These are phyloP conservation scores for Apiospora aurea DNA, from an alignment of 2,329 filamentous ascomycete genomes.

Conservation along the genomic window DNA sequence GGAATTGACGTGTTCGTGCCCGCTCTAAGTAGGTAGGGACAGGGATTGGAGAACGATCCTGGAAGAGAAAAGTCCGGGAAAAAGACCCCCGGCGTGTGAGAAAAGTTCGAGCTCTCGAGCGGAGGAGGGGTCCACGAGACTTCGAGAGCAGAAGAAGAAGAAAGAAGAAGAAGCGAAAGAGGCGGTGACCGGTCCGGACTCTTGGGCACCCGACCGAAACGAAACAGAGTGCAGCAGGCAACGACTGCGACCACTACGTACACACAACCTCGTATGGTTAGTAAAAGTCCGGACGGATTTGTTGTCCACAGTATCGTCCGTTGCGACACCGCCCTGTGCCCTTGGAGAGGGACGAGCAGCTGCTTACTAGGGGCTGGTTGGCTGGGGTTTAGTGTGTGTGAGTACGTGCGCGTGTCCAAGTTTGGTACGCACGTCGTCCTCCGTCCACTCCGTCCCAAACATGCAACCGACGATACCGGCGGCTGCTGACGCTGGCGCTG, in stretches of 20 bases:
- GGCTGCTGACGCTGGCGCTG: slow-evolving; percentile 4
- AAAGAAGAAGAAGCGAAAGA: slow-evolving; percentile 17
- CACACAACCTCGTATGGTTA: slow-evolving; percentile 18
- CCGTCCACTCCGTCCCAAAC: slow-evolving; percentile 8
- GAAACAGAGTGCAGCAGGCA: not conserved
- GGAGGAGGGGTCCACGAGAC: slow-evolving; percentile 20
- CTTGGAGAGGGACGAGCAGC: not conserved
- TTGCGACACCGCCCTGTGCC: slow-evolving; percentile 20
- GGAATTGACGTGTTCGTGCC: slow-evolving; percentile 22
- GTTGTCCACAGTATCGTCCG: slow-evolving; percentile 1
- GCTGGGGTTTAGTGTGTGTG: not conserved
- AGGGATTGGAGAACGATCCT: not conserved
- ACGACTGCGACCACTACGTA: not conserved
- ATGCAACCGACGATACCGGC: slow-evolving; percentile 16
- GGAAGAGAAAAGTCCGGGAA: not conserved
- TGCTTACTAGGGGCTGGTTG: slow-evolving; percentile 2
- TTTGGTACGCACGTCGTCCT: slow-evolving; percentile 17
- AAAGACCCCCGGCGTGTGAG: slow-evolving; percentile 2
- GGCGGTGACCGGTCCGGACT: slow-evolving; percentile 17
- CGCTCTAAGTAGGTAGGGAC: slow-evolving; percentile 7
- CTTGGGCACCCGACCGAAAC: slow-evolving; percentile 12
- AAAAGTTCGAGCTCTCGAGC: slow-evolving; percentile 8
- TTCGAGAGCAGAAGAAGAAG: slow-evolving; percentile 3
- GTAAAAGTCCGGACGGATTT: not conserved
- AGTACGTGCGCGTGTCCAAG: not conserved